Conservation (phyloP, 2,329 filamentous ascomycete species). For the Botrytis medusae region DNA sequence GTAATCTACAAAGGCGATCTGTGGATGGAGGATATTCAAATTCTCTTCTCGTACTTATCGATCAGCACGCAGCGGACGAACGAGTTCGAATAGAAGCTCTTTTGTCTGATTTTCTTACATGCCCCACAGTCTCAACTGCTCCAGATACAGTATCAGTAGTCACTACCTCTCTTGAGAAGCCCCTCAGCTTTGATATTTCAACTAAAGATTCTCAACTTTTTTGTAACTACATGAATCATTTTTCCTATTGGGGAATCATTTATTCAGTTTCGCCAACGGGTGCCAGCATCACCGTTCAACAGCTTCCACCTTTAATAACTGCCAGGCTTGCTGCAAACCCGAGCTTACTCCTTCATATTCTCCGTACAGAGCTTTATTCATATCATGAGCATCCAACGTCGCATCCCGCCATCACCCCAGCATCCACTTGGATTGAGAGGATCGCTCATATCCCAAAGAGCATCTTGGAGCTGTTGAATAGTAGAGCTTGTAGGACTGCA, state of each 20-base stretch:
- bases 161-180: slow-evolving; percentile 48
- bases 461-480: slow-evolving; percentile 75
- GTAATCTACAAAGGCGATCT: slow-evolving; percentile 44
- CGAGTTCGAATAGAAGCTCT: slow-evolving; percentile 75
- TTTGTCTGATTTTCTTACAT: slow-evolving; percentile 55
- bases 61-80: slow-evolving; percentile 96
- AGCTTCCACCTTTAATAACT: slow-evolving; percentile 69
- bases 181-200: slow-evolving; percentile 65
- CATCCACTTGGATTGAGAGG: slow-evolving; percentile 54
- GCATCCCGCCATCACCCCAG: slow-evolving; percentile 26
- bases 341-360: slow-evolving; percentile 67
- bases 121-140: slow-evolving; percentile 21
- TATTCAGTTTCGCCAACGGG: slow-evolving; percentile 37
- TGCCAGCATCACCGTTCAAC: slow-evolving; percentile 49
- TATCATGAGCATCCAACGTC: slow-evolving; percentile 38
- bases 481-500: slow-evolving; percentile 73
- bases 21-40: slow-evolving; percentile 21
- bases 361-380: slow-evolving; percentile 74
- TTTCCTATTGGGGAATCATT: slow-evolving; percentile 72
- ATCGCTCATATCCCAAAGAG: slow-evolving; percentile 72
- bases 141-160: slow-evolving; percentile 30
- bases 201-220: slow-evolving; percentile 61
- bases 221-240: slow-evolving; percentile 51
- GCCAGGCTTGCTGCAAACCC: slow-evolving; percentile 76
- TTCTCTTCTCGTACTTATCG: slow-evolving; percentile 67